These are phyloP conservation scores for Conticribra guillardii DNA, from an alignment of 108 stramenopile species.

Conservation along the genomic window DNA sequence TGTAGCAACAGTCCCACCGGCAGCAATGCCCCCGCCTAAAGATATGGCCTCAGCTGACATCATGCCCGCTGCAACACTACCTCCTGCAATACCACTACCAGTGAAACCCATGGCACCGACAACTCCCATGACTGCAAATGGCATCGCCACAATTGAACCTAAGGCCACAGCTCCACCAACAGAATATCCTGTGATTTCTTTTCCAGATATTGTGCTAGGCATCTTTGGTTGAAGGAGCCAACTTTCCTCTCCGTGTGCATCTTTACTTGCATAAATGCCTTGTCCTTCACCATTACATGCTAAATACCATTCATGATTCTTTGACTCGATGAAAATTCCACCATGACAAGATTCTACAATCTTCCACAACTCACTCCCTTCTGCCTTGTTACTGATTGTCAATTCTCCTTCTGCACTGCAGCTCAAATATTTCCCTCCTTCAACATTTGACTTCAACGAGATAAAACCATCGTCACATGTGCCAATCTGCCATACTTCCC, in stretches of 20 bases:
- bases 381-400: neutral
- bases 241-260: neutral
- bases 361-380: neutral
- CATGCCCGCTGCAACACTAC: conserved; percentile 19
- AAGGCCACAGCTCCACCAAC: neutral
- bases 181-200: neutral
- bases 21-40: conserved; percentile 12
- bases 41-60: conserved; percentile 23
- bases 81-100: conserved; percentile 15
- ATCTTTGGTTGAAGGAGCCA: neutral
- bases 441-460: neutral
- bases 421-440: neutral
- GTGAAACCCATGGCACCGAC: conserved; percentile 21
- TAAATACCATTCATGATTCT: neutral
- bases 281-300: neutral
- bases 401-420: neutral
- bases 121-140: conserved; percentile 27
- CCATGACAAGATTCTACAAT: neutral
- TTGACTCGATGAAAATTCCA: neutral
- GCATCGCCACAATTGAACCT: conserved; percentile 6
- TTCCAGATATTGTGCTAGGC: neutral
- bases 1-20: conserved; percentile 30
- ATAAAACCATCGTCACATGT: neutral
- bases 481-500: neutral
- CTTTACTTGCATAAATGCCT: neutral